Evolutionary conservation across 768 basidiomycete genomes (phyloP).

Genomic region (Termitomyces sp.): DNA sequence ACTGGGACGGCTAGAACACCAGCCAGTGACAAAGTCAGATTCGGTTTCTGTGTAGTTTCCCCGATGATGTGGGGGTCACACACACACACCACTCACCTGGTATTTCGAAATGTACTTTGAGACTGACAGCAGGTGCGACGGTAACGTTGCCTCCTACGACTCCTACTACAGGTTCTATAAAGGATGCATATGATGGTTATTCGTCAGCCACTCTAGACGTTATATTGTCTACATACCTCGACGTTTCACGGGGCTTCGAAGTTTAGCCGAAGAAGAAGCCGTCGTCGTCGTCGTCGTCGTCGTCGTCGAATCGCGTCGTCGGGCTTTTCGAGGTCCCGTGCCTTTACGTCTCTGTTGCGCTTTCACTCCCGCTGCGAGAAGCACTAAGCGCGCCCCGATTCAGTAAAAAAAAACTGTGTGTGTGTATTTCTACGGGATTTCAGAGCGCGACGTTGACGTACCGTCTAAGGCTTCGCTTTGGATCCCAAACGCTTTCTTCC

Average conservation of each 20-base stretch:
- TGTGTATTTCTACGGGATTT: no score
- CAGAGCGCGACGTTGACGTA: no score
- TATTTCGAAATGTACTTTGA: neutral
- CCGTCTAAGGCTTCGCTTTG: slow-evolving; percentile 4
- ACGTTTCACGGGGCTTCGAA: neutral
- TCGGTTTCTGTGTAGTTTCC: no score
- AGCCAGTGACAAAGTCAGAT: no score
- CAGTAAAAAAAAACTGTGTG: no score
- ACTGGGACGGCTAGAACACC: neutral
- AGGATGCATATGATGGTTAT: no score
- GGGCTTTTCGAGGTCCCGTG: neutral
- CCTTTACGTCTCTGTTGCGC: slow-evolving; percentile 12
- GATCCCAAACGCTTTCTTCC: slow-evolving; percentile 2
- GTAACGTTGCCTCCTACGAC: neutral
- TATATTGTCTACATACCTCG: neutral
- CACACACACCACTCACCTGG: no score
- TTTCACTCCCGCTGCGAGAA: slow-evolving; percentile 9
- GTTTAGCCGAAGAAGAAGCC: neutral
- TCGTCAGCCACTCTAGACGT: neutral
- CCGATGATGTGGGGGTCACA: no score
- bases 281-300: no score
- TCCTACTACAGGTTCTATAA: no score
- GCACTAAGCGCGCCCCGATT: neutral
- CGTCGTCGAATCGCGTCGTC: neutral
- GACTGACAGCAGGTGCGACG: neutral